A percentile compares a stretch with the other conserved stretches of the same genome.
Evolutionary conservation across 805 yeast genomes (phyloP).

Genomic region (Cyberlindnera xishuangbannaensis): DNA sequence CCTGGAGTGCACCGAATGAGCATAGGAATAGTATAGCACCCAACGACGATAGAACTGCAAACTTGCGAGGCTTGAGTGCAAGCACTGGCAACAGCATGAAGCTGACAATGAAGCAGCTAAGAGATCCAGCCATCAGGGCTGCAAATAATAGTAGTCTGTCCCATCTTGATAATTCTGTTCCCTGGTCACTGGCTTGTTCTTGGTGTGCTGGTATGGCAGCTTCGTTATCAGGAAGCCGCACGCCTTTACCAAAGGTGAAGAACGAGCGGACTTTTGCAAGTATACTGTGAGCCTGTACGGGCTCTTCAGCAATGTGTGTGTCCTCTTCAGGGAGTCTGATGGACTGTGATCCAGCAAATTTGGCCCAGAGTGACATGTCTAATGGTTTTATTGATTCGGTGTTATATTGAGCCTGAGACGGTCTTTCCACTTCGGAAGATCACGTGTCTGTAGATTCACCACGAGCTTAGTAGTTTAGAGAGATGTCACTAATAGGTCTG

Average conservation of each 20-base stretch:
- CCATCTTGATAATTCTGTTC: constrained; percentile 12
- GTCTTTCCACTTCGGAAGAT: too few relatives aligned
- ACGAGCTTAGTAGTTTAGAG: too few relatives aligned
- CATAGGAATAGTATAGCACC: constrained; percentile 16
- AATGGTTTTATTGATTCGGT: background rate
- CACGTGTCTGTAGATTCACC: too few relatives aligned
- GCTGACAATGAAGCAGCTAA: constrained; percentile 17
- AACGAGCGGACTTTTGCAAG: too few relatives aligned
- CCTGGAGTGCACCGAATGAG: constrained; percentile 15
- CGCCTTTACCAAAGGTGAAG: too few relatives aligned
- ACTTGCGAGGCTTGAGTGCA: constrained; percentile 16
- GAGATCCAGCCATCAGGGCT: constrained; percentile 16
- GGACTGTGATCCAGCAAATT: constrained; percentile 7
- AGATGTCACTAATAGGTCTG: too few relatives aligned
- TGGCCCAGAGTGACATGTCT: constrained; percentile 8
- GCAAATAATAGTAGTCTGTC: constrained; percentile 18
- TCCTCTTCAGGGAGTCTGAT: constrained; percentile 15
- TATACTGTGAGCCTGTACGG: too few relatives aligned
- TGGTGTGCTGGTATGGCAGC: background rate
- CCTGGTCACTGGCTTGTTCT: too few relatives aligned
- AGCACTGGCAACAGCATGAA: constrained; percentile 16
- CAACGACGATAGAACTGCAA: constrained; percentile 15
- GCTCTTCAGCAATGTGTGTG: background rate
- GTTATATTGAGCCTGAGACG: background rate
- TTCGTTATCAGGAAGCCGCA: too few relatives aligned